A percentile compares a stretch with the other conserved stretches of the same genome.
Conservation (phyloP, 352 stramenopile species). For the Globisporangium okanoganense region DNA sequence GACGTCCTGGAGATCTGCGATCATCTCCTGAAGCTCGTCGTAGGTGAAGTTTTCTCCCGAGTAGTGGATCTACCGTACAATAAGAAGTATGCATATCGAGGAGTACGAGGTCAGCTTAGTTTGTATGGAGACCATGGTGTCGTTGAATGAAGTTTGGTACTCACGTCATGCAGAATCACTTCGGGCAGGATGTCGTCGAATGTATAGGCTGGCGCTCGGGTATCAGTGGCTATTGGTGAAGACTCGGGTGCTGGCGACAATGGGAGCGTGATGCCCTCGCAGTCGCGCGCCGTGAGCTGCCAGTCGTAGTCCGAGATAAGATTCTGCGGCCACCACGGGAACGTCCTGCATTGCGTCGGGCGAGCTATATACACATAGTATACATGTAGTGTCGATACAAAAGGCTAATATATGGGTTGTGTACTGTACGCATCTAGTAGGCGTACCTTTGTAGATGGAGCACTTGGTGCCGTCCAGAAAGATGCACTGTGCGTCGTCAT, state of each 20-base stretch:
- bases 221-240: too few relatives aligned
- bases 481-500: slow-evolving; percentile 54
- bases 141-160: slow-evolving; percentile 1
- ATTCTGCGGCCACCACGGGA: slow-evolving; percentile 79
- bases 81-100: neutral
- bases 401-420: neutral
- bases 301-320: slow-evolving; percentile 80
- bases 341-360: slow-evolving; percentile 77
- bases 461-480: slow-evolving; percentile 68
- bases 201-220: slow-evolving; percentile 11
- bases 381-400: too few relatives aligned
- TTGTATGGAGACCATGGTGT: neutral
- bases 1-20: slow-evolving; percentile 51
- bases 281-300: slow-evolving; percentile 50
- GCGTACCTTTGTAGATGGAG: slow-evolving; percentile 54
- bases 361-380: slow-evolving; percentile 32
- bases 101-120: too few relatives aligned
- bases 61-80: slow-evolving; percentile 49
- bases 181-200: slow-evolving; percentile 59
- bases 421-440: neutral
- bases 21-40: slow-evolving; percentile 51
- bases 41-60: slow-evolving; percentile 77
- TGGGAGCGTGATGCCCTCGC: slow-evolving; percentile 49
- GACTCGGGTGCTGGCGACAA: neutral
- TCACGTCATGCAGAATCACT: slow-evolving; percentile 65